Percentiles rank a stretch among this genome's conserved stretches.
These are phyloP conservation scores for Pezicula carpinea DNA, from an alignment of 2,329 filamentous ascomycete species.

Conservation along the genomic window DNA sequence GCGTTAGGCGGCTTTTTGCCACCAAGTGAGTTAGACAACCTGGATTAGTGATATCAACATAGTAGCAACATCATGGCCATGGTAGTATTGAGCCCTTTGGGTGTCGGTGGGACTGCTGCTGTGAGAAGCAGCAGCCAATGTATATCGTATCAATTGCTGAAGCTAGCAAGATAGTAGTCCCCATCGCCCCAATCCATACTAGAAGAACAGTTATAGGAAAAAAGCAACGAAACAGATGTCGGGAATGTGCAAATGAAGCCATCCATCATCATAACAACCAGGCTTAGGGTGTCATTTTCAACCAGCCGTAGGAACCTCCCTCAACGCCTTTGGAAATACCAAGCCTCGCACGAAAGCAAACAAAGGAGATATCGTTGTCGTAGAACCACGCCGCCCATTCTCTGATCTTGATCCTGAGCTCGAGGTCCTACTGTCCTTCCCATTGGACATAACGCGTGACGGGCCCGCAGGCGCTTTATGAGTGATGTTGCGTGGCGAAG, in stretches of 20 bases:
- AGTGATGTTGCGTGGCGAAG: constrained; percentile 7
- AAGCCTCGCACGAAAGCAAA: constrained; percentile 24
- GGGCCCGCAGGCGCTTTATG: constrained; percentile 16
- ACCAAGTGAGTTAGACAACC: too few relatives aligned
- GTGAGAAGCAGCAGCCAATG: too few relatives aligned
- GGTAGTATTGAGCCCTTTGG: too few relatives aligned
- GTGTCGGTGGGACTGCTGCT: too few relatives aligned
- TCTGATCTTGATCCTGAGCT: constrained; percentile 1
- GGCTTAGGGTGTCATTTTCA: constrained; percentile 4
- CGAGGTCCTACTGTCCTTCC: constrained; percentile 13
- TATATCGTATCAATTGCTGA: too few relatives aligned
- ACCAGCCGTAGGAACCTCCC: constrained; percentile 1
- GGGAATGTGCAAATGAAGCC: not conserved
- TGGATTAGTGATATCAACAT: too few relatives aligned
- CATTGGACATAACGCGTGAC: constrained; percentile 31
- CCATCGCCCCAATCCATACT: too few relatives aligned
- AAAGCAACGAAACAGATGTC: not conserved
- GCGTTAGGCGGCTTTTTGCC: too few relatives aligned
- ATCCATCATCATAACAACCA: not conserved
- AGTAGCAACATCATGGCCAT: too few relatives aligned
- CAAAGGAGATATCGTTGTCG: constrained; percentile 19
- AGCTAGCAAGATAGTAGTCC: too few relatives aligned
- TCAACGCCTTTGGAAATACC: constrained; percentile 21
- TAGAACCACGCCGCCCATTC: constrained; percentile 16
- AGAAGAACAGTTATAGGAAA: not conserved